Base-by-base conservation (phyloP, 768 basidiomycete genomes). In the Daedaleopsis sinensis region DNA sequence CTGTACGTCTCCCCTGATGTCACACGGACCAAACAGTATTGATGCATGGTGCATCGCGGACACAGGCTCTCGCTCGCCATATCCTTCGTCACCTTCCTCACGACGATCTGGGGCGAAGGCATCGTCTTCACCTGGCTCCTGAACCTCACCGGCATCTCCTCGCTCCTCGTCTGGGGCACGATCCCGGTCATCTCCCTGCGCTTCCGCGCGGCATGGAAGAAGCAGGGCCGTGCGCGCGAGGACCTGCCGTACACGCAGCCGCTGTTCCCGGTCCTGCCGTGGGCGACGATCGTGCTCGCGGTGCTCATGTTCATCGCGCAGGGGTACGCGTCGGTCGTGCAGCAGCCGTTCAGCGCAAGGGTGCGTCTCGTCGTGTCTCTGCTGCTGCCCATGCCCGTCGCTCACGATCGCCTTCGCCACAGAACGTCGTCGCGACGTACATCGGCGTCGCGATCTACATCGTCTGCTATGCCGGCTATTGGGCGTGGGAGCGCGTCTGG, bases 81-180 rank as follows among this genome's bases (percentile, higher is more conserved):
- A 59, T 76, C 81, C 0, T 80, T 72, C 58, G 70, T 86, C 46
- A 82, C 84, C 0, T 86, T 84, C 72, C 67, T 84, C 44, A 82
- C 85, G 6, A 83, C 83, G 6, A 81, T 86, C 61, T 86, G 84
- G 84, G 81, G 84, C 16, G 76, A 79, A 49, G 82, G 82, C 13
- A 68, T 82, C 57, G 82, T 81, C 44, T 84, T 86, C 64, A 80
- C 78, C 1, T 84, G 83, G 88, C 75, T 89, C 11, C 74, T 87
- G 52, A 85, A 87, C 64, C 74, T 89, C 54, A 85, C 84, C 9
- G 87, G 88, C 44, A 84, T 90, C 48, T 87, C 84, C 1, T 84
- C 86, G 1, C 75, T 90, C 52, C 79, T 90, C 60, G 85, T 87
- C 44, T 90, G 89, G 88, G 82, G 80, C 24, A 80, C 82, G 32